These are phyloP conservation scores for Luvunga scandens DNA, from an alignment of 345 rosid species.

Conservation along the genomic window DNA sequence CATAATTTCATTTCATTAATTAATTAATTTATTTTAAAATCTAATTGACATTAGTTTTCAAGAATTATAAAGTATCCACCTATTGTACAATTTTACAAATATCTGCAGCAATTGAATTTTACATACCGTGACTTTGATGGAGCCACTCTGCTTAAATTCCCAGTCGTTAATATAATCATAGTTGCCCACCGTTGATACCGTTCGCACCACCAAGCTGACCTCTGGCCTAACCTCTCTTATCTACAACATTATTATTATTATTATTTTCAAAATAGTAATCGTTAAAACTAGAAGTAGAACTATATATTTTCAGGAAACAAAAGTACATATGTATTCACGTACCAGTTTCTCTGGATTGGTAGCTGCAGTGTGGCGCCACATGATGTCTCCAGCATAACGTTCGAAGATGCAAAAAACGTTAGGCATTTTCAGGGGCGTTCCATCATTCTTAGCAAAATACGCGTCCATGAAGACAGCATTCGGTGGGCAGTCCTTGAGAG, in stretches of 20 bases:
- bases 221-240: conserved; percentile 28
- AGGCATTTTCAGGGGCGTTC: conserved; percentile 2
- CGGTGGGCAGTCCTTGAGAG: conserved; percentile 25
- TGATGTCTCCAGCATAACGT: conserved; percentile 39
- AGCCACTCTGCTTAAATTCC: conserved; percentile 37
- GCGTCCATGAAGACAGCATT: conserved; percentile 30
- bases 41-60: no score
- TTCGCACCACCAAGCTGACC: conserved; percentile 32
- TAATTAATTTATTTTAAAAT: no score
- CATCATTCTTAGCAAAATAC: conserved; percentile 19
- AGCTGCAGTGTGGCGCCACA: conserved; percentile 49
- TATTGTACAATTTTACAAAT: no score
- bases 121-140: conserved; percentile 9
- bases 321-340: neutral
- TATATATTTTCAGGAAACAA: no score
- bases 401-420: conserved; percentile 33
- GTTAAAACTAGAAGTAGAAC: no score
- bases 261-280: no score
- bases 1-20: neutral
- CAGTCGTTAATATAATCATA: conserved; percentile 29
- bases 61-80: no score
- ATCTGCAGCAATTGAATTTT: no score
- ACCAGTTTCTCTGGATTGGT: conserved; percentile 23
- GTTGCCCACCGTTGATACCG: conserved; percentile 29
- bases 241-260: neutral